Evolutionary conservation across 75 land plant species (phyloP).

Genomic region (Cunninghamia lanceolata): DNA sequence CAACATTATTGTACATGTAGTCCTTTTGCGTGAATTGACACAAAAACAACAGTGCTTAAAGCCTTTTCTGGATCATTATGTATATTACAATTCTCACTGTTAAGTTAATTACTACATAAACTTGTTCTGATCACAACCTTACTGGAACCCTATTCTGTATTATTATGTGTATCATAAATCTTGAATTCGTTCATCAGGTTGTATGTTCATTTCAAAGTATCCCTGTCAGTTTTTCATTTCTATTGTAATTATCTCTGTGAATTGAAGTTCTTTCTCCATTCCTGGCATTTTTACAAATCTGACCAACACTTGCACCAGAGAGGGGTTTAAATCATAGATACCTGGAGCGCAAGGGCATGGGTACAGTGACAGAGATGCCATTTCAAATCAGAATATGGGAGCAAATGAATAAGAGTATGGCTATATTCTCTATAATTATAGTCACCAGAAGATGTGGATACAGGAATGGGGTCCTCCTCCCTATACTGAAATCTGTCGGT

Average conservation of each 20-base stretch:
- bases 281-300: not conserved
- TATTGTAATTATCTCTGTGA: no score
- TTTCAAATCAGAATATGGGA: not conserved
- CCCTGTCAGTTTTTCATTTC: not conserved
- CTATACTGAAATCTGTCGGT: not conserved
- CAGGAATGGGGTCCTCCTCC: not conserved
- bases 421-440: no score
- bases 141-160: not conserved
- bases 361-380: not conserved
- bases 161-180: no score
- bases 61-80: not conserved
- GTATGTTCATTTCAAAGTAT: not conserved
- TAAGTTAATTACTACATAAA: no score
- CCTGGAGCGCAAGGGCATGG: not conserved
- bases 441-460: not conserved
- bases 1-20: not conserved
- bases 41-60: not conserved
- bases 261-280: no score
- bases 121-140: not conserved
- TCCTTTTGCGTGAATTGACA: not conserved
- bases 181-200: not conserved
- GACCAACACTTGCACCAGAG: not conserved
- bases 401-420: not conserved
- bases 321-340: no score
- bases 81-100: not conserved